phyloP scores from a whole-genome alignment of 176 grass and related monocot genomes.

The Carex littledalei region DNA sequence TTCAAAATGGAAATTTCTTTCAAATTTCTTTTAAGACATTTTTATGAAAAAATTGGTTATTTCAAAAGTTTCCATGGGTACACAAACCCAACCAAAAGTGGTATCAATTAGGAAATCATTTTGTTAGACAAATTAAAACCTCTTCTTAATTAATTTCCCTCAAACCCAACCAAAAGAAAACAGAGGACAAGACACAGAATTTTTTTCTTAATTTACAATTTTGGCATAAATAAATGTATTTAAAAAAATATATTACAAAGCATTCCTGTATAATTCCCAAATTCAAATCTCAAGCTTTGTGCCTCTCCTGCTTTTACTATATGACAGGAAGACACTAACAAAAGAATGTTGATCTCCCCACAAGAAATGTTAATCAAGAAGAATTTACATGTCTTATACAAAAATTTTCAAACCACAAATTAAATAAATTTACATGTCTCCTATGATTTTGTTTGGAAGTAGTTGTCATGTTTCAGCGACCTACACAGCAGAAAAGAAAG shows the following conservation, averaged over 20 bases:
- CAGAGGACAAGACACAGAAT: background rate
- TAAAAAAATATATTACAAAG: background rate
- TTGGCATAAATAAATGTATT: background rate
- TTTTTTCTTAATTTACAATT: background rate
- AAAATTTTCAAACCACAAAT: background rate
- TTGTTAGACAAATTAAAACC: background rate
- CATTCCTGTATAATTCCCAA: background rate
- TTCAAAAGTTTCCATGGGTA: too few species aligned
- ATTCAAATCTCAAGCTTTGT: background rate
- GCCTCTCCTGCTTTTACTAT: background rate
- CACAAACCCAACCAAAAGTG: too few species aligned
- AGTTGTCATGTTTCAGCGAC: constrained; percentile 19
- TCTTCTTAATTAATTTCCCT: background rate
- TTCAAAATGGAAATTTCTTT: too few species aligned
- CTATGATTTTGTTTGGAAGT: background rate
- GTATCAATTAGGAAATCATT: background rate
- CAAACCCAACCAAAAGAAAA: background rate
- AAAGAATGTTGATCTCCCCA: too few species aligned
- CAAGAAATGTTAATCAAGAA: background rate
- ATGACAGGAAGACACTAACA: background rate
- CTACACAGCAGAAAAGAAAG: constrained; percentile 38
- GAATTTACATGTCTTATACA: background rate
- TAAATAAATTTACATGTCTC: background rate
- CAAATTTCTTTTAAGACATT: too few species aligned
- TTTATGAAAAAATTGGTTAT: too few species aligned